Conservation (phyloP, 805 yeast species). For the Kurtzmaniella fragi region DNA sequence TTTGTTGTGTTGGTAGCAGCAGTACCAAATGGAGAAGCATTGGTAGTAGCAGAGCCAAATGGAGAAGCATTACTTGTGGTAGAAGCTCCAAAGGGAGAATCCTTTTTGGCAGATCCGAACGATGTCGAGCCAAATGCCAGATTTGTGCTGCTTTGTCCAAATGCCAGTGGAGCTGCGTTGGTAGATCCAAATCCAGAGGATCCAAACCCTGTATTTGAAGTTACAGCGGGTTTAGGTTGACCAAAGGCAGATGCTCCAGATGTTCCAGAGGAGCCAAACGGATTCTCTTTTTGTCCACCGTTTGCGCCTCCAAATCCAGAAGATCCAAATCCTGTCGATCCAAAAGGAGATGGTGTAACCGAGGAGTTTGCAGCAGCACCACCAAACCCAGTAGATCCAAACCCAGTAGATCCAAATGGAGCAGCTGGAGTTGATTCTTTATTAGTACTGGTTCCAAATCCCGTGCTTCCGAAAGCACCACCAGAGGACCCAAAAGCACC, state of each 20-base stretch:
- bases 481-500: not conserved
- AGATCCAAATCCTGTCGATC: constrained; percentile 3
- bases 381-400: constrained; percentile 6
- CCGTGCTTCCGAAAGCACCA: constrained; percentile 6
- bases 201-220: constrained; percentile 6
- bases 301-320: constrained; percentile 2
- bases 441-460: constrained; percentile 4
- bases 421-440: not conserved
- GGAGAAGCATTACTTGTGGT: constrained; percentile 6
- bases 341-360: constrained; percentile 6
- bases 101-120: constrained; percentile 4
- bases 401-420: constrained; percentile 5
- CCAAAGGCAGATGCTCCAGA: constrained; percentile 5
- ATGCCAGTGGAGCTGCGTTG: constrained; percentile 8
- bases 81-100: constrained; percentile 13
- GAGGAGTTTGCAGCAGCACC: not conserved
- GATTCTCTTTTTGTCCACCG: too few species aligned
- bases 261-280: not conserved
- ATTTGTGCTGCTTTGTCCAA: not conserved
- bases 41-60: constrained; percentile 12
- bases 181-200: constrained; percentile 8
- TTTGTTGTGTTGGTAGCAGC: constrained; percentile 4
- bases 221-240: not conserved
- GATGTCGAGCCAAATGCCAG: constrained; percentile 2
- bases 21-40: constrained; percentile 7